phyloP scores from a whole-genome alignment of 2,329 filamentous ascomycete genomes.

The Paecilomyces sp. region DNA sequence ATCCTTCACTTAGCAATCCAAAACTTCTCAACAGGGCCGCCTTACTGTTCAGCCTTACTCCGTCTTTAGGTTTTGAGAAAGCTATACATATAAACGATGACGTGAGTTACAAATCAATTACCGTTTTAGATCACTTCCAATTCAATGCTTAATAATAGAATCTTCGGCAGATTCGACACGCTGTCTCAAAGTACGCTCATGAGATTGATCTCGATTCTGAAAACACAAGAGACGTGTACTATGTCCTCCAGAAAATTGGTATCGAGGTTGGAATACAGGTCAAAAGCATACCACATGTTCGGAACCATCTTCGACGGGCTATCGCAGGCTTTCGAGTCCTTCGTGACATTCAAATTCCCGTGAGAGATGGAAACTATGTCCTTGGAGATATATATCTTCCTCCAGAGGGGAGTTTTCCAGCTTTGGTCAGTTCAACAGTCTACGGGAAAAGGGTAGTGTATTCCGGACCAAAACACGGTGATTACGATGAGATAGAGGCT shows the following conservation, averaged over 20 bases:
- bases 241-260: not conserved
- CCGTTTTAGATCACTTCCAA: not conserved
- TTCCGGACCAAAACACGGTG: not conserved
- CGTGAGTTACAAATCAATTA: not conserved
- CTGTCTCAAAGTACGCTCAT: not conserved
- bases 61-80: not conserved
- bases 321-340: not conserved
- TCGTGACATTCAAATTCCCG: not conserved
- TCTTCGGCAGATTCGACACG: not conserved
- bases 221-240: not conserved
- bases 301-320: not conserved
- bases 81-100: not conserved
- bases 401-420: not conserved
- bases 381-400: slow-evolving; percentile 1
- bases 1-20: not conserved
- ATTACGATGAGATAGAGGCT: not conserved
- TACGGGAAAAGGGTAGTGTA: not conserved
- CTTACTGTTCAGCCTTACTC: not conserved
- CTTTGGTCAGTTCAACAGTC: not conserved
- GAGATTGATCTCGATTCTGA: not conserved
- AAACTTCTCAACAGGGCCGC: not conserved
- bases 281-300: not conserved
- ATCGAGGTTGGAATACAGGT: not conserved
- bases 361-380: not conserved
- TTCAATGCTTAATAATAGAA: not conserved